phyloP scores from a whole-genome alignment of 2,329 filamentous ascomycete genomes.

The Paecilomyces dactylethromorphus region DNA sequence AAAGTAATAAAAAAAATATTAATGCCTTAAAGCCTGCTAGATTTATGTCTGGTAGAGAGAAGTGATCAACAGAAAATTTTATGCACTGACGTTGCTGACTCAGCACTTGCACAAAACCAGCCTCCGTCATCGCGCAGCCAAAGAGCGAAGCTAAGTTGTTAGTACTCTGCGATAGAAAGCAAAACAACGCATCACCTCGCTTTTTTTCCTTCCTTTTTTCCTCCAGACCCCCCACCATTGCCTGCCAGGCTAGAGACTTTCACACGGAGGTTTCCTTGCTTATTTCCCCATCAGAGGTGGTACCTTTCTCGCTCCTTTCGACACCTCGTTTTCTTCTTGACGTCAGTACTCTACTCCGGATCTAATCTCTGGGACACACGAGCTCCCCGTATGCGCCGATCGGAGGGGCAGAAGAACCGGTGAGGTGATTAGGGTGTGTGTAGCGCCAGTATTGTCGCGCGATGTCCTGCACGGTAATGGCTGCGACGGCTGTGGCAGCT shows the following conservation, averaged over 20 bases:
- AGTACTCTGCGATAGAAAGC: neutral
- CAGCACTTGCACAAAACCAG: neutral
- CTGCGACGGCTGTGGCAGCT: slow-evolving; percentile 11
- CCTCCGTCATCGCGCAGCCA: neutral
- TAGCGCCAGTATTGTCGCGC: neutral
- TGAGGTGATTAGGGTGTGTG: neutral
- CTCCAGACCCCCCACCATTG: neutral
- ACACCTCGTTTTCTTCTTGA: neutral
- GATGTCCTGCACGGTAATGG: slow-evolving; percentile 26
- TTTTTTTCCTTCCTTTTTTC: neutral
- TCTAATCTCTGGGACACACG: neutral
- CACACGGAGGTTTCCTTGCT: neutral
- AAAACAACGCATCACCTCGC: neutral
- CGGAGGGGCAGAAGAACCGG: neutral
- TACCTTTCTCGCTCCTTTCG: neutral
- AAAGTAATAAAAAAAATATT: no score
- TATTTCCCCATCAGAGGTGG: neutral
- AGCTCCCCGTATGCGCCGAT: neutral
- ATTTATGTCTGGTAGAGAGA: neutral
- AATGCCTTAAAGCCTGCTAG: no score
- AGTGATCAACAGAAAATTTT: neutral
- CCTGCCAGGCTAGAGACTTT: neutral
- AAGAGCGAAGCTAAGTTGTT: neutral
- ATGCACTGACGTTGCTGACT: neutral
- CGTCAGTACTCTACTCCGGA: neutral